Base-by-base conservation (phyloP, 345 rosid species). In the Murraya paniculata region DNA sequence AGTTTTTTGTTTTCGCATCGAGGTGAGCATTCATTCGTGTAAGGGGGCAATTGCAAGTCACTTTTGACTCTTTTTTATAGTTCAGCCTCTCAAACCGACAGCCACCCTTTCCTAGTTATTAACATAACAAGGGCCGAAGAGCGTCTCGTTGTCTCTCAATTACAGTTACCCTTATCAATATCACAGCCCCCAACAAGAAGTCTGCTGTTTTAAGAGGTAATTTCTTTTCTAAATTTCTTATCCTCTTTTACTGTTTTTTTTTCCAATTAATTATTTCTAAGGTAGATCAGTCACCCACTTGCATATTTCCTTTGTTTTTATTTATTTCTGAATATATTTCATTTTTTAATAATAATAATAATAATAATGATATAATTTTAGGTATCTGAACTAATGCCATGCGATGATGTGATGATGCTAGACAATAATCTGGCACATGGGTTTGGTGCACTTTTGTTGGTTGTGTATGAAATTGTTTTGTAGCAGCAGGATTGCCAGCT, bases 61-160 rank as follows among this genome's bases (percentile, higher is more conserved):
- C 45, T 9, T 38, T 74, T 69, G 74, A 31, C 74, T 74, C 45
- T 5, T 22, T 0, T 39, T 76, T 30, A 41, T 71, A 71, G 76
- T 61, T 74, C 66, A 27, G 53, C 22, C 24, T 59, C 74, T 53
- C 24, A 74, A 78, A 68, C 81, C 75, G 68, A 68, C 84, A 25
- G 55, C 28, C 68, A 9, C 85, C 77, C 77, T 64, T 77, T 80
- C 74, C 57, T 19, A 53, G 57, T 53, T 53, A 4, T 18, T 18
- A 53, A 53, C 57, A 18, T 53, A 53, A 53, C 22, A 53, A 53
- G 21, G 3, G 13, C 18, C 18, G 18, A 45, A 11, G 5, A 45
- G 50, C 50, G 18, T 45, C 50, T 45, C 50, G 18, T 16, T 45
- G 50, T 45, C 50, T 45, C 50, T 45, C 50, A 45, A 45, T 11